Evolutionary conservation across 805 yeast species (phyloP).

Genomic region (Candida krabiensis): DNA sequence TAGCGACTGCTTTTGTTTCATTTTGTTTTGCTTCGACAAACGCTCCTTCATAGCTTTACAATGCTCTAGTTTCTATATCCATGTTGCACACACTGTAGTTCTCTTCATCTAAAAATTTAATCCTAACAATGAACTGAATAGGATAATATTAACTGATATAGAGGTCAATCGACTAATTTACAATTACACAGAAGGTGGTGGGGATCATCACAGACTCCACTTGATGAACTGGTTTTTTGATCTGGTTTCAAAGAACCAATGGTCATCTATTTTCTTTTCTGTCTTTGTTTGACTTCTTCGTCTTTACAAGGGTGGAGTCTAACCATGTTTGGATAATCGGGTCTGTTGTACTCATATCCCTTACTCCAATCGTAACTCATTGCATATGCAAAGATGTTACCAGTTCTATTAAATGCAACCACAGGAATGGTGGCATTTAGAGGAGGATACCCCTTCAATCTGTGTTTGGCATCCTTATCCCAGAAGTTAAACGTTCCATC

Average conservation of each 20-base stretch:
- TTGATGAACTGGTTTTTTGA: too few species aligned
- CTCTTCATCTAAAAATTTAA: neutral
- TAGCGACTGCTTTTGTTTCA: neutral
- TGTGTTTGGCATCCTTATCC: slow-evolving; percentile 91
- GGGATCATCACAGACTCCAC: too few species aligned
- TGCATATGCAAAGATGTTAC: slow-evolving; percentile 87
- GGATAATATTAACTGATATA: too few species aligned
- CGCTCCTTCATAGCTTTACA: neutral
- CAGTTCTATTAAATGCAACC: slow-evolving; percentile 78
- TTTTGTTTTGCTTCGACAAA: too few species aligned
- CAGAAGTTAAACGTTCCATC: slow-evolving; percentile 94
- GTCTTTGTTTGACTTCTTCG: slow-evolving; percentile 73
- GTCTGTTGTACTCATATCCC: slow-evolving; percentile 77
- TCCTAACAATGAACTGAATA: too few species aligned
- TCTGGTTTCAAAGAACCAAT: neutral
- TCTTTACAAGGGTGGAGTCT: slow-evolving; percentile 84
- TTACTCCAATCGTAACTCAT: slow-evolving; percentile 94
- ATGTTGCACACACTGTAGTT: neutral
- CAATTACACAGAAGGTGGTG: too few species aligned
- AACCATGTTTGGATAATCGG: slow-evolving; percentile 71
- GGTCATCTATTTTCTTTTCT: slow-evolving; percentile 27
- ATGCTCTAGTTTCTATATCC: neutral
- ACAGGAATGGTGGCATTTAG: slow-evolving; percentile 69
- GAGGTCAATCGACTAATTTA: too few species aligned
- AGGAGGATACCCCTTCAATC: slow-evolving; percentile 77